Base-by-base conservation (phyloP, 352 stramenopile genomes). In the Phytophthora cactorum region DNA sequence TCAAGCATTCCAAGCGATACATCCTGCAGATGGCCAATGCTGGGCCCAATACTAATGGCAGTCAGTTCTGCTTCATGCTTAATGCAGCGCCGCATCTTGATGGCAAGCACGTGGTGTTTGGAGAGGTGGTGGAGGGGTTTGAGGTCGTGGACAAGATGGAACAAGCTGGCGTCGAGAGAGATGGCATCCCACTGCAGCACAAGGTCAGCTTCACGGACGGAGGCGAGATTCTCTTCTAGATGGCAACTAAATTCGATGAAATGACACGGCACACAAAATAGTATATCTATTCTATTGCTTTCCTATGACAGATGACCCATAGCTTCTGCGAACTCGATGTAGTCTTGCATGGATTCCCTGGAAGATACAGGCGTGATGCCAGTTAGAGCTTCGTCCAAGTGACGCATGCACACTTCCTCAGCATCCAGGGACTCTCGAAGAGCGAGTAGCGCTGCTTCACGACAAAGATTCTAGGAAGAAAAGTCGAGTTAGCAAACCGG, bases 21-120 rank as follows among this genome's bases (percentile, higher is more conserved):
- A 84, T 94, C 45, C 57, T 94, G 38, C 85, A 97, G 59, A 99
- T 99, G 98, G 98, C 98, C 32, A 99, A 99, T 75, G 87, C 91
- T 36, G 98, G 98, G 0, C 88, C 81, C 22, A 95, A 98, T 77
- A 99, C 98, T 5, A 99, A 99, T 71, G 97, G 98, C 27, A 98
- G 86, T 55, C 98, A 99, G 80, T 99, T 99, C 78, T 99, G 99
- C 80, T 99, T 99, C 59, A 99, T 95, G 86, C 66, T 96, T 51
- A 78, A 75, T 45, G 60, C 85, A 0, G 71, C 83, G 39, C 83
- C 83, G 25, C 83, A 93, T 70, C 69, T 96, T 39, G 92, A 96
- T 62, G 88, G 88, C 61, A 81, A 90, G 53, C 88, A 96, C 62
- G 86, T 93, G 25, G 83, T 96, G 27, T 96, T 96, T 66, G 88